These are phyloP conservation scores for Phoma herbarum DNA, from an alignment of 2,329 filamentous ascomycete genomes.

Conservation along the genomic window DNA sequence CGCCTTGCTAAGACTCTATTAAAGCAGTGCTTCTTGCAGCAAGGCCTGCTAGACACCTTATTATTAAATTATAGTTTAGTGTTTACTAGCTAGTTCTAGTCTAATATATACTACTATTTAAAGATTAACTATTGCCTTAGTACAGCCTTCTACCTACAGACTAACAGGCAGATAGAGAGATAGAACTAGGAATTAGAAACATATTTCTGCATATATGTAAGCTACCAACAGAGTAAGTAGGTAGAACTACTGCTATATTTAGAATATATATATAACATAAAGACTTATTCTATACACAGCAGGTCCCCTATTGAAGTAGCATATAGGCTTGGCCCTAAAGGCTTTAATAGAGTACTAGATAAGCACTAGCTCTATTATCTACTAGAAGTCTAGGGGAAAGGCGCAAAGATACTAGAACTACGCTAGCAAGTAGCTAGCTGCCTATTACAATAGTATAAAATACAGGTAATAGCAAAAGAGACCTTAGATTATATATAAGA, in stretches of 20 bases:
- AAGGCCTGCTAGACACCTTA: conserved; percentile 1
- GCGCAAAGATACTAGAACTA: background rate
- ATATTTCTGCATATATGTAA: too few species aligned
- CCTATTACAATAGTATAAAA: background rate
- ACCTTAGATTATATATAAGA: too few species aligned
- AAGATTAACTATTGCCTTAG: too few species aligned
- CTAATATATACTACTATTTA: too few species aligned
- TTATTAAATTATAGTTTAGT: background rate
- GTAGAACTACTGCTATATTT: too few species aligned
- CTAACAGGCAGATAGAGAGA: too few species aligned
- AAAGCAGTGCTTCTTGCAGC: conserved; percentile 5
- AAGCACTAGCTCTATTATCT: background rate
- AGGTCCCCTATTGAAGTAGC: background rate
- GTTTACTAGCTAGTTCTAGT: conserved; percentile 4
- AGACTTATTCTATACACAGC: background rate
- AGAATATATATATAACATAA: too few species aligned
- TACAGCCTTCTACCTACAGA: too few species aligned
- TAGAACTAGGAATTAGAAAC: too few species aligned
- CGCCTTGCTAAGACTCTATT: conserved; percentile 3
- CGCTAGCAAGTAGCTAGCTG: background rate
- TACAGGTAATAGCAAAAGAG: background rate
- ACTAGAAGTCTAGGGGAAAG: background rate
- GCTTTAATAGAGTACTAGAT: background rate
- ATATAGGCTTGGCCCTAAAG: background rate
- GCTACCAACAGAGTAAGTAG: too few species aligned